A percentile compares a stretch with the other conserved stretches of the same genome.
These are phyloP conservation scores for Ceratobasidium sp. DNA, from an alignment of 1,284 basidiomycete genomes.

Conservation along the genomic window DNA sequence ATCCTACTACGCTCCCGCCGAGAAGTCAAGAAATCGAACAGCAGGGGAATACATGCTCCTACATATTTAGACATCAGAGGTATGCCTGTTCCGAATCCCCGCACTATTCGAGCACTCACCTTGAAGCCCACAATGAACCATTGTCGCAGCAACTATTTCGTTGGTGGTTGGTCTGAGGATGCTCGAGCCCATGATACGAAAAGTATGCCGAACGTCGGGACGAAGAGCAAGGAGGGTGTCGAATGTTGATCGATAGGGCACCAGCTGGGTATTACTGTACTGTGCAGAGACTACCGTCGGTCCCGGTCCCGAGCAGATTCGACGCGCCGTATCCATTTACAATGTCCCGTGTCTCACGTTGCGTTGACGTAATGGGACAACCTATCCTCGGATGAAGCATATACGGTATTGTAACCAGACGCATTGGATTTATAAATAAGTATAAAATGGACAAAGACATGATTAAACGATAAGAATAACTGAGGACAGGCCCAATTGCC, in stretches of 20 bases:
- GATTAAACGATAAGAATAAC: no score
- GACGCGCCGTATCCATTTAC: no score
- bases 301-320: no score
- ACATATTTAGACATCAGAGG: no score
- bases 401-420: no score
- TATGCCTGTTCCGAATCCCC: not conserved
- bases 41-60: not conserved
- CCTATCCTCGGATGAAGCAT: no score
- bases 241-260: not conserved
- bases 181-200: not conserved
- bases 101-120: not conserved
- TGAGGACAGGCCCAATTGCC: no score
- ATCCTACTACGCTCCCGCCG: not conserved
- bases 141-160: not conserved
- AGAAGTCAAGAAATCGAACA: not conserved
- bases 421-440: no score
- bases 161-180: not conserved
- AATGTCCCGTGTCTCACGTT: no score
- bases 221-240: not conserved
- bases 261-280: not conserved
- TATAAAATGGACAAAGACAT: no score
- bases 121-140: not conserved
- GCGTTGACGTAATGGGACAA: no score
- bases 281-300: no score
- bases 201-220: not conserved